These are phyloP conservation scores for Schwanniomyces vanrijiae DNA, from an alignment of 805 yeast species.

Conservation along the genomic window DNA sequence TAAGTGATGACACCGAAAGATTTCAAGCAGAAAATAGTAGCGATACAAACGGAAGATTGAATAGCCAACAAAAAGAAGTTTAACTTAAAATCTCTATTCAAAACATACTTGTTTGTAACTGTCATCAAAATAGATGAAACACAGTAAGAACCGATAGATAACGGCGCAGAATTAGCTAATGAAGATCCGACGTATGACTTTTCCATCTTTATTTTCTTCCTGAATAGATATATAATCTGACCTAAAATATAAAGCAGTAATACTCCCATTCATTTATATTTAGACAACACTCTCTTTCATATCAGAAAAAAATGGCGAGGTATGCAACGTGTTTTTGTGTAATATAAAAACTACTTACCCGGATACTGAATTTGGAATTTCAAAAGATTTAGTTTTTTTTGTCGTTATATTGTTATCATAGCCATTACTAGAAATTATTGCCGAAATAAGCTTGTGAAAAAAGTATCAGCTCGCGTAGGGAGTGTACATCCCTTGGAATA, in stretches of 20 bases:
- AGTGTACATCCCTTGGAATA: too few species aligned
- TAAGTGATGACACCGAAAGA: constrained; percentile 74
- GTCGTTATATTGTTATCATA: not conserved
- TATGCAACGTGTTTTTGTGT: constrained; percentile 7
- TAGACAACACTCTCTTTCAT: not conserved
- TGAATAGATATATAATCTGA: constrained; percentile 32
- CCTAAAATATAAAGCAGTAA: constrained; percentile 38
- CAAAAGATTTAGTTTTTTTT: not conserved
- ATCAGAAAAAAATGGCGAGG: constrained; percentile 1
- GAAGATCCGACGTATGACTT: constrained; percentile 28
- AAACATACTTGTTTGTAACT: constrained; percentile 92
- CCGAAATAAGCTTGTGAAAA: not conserved
- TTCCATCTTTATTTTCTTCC: constrained; percentile 32
- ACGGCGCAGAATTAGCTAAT: constrained; percentile 55
- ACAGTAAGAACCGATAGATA: constrained; percentile 84
- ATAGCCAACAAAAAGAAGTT: constrained; percentile 87
- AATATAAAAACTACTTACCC: constrained; percentile 5
- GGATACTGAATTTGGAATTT: not conserved
- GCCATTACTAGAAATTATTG: not conserved
- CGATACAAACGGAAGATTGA: constrained; percentile 82
- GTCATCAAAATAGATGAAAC: constrained; percentile 95
- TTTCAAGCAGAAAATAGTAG: constrained; percentile 72
- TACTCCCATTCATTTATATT: constrained; percentile 33
- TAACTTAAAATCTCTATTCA: constrained; percentile 73
- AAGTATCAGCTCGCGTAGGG: too few species aligned